These are phyloP conservation scores for Guadua angustifolia DNA, from an alignment of 176 grass and related monocot genomes.

Conservation along the genomic window DNA sequence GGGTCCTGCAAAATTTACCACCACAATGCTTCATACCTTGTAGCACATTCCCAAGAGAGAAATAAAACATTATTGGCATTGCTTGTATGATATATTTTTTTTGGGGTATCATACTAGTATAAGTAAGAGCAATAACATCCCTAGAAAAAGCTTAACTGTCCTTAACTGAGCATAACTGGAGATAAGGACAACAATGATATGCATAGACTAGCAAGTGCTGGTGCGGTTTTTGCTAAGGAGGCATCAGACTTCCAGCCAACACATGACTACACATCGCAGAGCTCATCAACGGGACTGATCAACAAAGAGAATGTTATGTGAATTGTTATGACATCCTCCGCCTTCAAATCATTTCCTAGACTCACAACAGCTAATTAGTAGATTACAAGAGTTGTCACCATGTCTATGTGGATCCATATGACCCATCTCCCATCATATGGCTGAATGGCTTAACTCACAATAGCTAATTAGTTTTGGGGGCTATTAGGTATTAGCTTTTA, in stretches of 20 bases:
- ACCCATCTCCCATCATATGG: not conserved
- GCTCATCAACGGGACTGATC: not conserved
- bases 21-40: conserved; percentile 17
- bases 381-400: conserved; percentile 9
- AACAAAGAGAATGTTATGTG: not conserved
- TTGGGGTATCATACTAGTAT: conserved; percentile 26
- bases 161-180: not conserved
- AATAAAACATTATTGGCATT: not conserved
- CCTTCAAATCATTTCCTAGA: not conserved
- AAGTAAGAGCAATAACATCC: conserved; percentile 19
- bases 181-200: not conserved
- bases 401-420: not conserved
- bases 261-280: conserved; percentile 13
- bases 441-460: not conserved
- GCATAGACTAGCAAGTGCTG: conserved; percentile 10
- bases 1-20: conserved; percentile 60
- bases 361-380: not conserved
- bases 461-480: conserved; percentile 1
- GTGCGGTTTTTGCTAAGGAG: not conserved
- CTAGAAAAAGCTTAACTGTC: not conserved
- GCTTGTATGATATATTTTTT: not conserved
- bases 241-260: conserved; percentile 31
- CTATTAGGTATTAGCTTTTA: conserved; percentile 9
- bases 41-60: not conserved
- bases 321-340: not conserved